Conservation (phyloP, 192 early-diverging fungal genomes). For the Radiomyces spectabilis region DNA sequence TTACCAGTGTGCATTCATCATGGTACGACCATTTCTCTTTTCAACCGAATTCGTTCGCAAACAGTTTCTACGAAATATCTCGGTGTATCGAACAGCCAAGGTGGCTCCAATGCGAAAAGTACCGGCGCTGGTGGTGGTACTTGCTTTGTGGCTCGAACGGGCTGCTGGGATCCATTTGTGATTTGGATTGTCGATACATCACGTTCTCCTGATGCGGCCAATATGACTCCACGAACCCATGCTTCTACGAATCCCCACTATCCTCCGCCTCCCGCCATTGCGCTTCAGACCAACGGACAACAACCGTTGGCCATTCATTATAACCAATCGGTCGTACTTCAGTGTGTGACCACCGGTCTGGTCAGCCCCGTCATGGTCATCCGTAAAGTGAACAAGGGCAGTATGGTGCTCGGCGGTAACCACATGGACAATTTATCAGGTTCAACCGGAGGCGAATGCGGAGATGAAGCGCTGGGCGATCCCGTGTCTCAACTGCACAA, state of each 20-base stretch:
- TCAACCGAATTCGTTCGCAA: slow-evolving; percentile 87
- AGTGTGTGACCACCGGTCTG: slow-evolving; percentile 79
- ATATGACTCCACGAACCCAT: slow-evolving; percentile 4
- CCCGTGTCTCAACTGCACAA: slow-evolving; percentile 89
- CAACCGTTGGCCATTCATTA: slow-evolving; percentile 71
- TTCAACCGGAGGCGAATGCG: slow-evolving; percentile 29
- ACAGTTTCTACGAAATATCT: slow-evolving; percentile 87
- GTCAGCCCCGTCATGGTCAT: slow-evolving; percentile 77
- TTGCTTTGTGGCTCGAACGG: slow-evolving; percentile 68
- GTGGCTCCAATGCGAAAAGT: slow-evolving; percentile 22
- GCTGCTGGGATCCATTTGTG: slow-evolving; percentile 80
- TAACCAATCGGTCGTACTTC: slow-evolving; percentile 81
- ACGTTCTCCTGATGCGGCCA: slow-evolving; percentile 32
- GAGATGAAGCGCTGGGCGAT: slow-evolving; percentile 61
- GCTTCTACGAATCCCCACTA: slow-evolving; percentile 32
- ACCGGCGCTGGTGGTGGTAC: too few species aligned
- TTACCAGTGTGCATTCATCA: slow-evolving; percentile 70
- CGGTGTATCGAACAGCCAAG: slow-evolving; percentile 39
- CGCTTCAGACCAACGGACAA: slow-evolving; percentile 51
- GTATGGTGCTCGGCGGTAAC: slow-evolving; percentile 66
- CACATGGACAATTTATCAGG: slow-evolving; percentile 15
- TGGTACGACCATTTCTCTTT: slow-evolving; percentile 79
- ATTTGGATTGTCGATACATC: slow-evolving; percentile 77
- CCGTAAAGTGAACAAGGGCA: slow-evolving; percentile 82
- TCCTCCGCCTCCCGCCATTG: slow-evolving; percentile 57